Evolutionary conservation across 2,329 filamentous ascomycete genomes (phyloP), one percentile per base, ranked within the genome.

Genomic region (Rhynchosporium secalis): DNA sequence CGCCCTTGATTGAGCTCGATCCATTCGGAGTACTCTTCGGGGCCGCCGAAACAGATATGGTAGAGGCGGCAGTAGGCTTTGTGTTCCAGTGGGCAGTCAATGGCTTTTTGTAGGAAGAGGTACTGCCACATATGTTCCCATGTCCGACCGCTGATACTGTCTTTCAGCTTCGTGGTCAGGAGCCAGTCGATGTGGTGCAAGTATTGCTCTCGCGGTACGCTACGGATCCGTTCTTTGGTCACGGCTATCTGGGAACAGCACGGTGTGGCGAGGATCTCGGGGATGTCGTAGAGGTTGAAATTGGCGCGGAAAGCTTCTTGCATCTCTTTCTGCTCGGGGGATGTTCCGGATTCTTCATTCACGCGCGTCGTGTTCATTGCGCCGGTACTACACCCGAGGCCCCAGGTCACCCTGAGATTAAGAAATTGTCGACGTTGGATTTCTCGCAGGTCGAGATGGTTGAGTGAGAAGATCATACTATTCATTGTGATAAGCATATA

Each of bases 181-280:
- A 88, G 68, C 86, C 86, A 89, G 47, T 85, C 74, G 3, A 84
- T 78, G 71, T 82, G 83, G 51, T 78, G 78, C 33, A 81, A 68
- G 65, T 88, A 89, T 58, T 85, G 83, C 15, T 77, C 76, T 56
- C 72, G 74, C 2, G 83, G 78, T 33, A 83, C 77, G 41, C 74
- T 70, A 1, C 72, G 77, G 40, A 88, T 77, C 48, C 79, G 78
- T 13, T 83, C 79, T 13, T 79, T 75, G 9, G 83, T 82, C 5
- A 87, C 81, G 1, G 81, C 86, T 66, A 88, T 88, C 72, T 89
- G 86, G 43, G 85, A 84, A 72, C 86, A 88, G 72, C 86, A 88
- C 10, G 83, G 79, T 1, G 81, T 80, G 4, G 79, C 83, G 7
- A 87, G 78, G 31, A 78, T 70, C 2, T 77, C 72, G 0, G 83